phyloP scores from a whole-genome alignment of 1,139 yeast species.

The Hyphopichia wangnamkhiaoensis region DNA sequence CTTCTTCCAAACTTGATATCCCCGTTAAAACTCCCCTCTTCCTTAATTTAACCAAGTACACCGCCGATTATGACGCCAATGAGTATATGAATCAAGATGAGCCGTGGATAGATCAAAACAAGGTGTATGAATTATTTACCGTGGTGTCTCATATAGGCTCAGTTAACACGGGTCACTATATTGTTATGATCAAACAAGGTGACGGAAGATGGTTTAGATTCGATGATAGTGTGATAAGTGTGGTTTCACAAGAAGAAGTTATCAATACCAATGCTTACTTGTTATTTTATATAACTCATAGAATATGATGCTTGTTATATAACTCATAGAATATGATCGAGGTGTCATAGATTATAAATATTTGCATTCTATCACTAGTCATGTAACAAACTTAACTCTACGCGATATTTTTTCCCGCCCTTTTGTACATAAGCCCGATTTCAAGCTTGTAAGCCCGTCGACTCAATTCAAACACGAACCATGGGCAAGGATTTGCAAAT shows the following conservation, averaged over 20 bases:
- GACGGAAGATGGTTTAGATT: conserved; percentile 85
- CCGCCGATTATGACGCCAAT: conserved; percentile 29
- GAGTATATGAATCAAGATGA: too few relatives aligned
- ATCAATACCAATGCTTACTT: conserved; percentile 73
- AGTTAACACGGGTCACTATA: conserved; percentile 92
- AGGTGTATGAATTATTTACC: conserved; percentile 78
- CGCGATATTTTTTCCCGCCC: too few relatives aligned
- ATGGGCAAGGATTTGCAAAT: too few relatives aligned
- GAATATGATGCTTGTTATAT: conserved; percentile 20
- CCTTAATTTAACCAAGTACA: conserved; percentile 68
- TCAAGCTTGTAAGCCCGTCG: too few relatives aligned
- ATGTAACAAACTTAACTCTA: too few relatives aligned
- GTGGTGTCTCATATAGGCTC: conserved; percentile 88
- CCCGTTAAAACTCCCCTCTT: conserved; percentile 72
- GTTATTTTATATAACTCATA: conserved; percentile 70
- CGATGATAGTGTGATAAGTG: conserved; percentile 85
- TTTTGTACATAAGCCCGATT: too few relatives aligned
- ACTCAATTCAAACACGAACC: too few relatives aligned
- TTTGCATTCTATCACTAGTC: too few relatives aligned
- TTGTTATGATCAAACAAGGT: conserved; percentile 71
- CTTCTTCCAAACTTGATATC: conserved; percentile 73
- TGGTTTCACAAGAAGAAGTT: conserved; percentile 65
- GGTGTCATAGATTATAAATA: too few relatives aligned
- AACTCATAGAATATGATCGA: too few relatives aligned
- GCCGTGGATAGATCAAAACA: conserved; percentile 22